These are phyloP conservation scores for Sporobolomyces roseus DNA, from an alignment of 768 basidiomycete genomes.

Conservation along the genomic window DNA sequence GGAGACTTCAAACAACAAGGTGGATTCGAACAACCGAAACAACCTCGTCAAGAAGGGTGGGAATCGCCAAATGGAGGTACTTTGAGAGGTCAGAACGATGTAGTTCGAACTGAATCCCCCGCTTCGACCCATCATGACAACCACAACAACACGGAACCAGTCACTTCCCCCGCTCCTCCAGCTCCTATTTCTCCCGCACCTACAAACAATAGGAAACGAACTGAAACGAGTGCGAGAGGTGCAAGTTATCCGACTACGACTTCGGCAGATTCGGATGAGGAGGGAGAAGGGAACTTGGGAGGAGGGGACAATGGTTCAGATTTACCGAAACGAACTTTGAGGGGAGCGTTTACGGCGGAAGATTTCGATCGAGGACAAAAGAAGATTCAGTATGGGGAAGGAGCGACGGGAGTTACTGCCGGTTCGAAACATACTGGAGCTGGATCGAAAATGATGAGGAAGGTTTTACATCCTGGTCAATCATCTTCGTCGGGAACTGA, in stretches of 20 bases:
- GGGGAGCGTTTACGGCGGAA: slow-evolving; percentile 29
- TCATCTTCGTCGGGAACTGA: not conserved
- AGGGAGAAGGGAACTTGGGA: not conserved
- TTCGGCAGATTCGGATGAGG: not conserved
- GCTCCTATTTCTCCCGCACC: not conserved
- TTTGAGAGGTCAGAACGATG: not conserved
- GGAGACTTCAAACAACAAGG: slow-evolving; percentile 21
- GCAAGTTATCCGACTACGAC: not conserved
- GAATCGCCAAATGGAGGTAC: slow-evolving; percentile 7
- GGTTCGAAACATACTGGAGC: slow-evolving; percentile 1
- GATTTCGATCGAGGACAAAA: slow-evolving; percentile 29
- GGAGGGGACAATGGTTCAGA: not conserved
- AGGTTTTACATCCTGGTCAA: slow-evolving; percentile 12
- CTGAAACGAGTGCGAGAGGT: not conserved
- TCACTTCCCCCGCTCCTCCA: too few species aligned
- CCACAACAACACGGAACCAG: not conserved
- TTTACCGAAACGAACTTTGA: not conserved
- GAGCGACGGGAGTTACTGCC: not conserved
- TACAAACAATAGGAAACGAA: not conserved
- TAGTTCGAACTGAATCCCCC: not conserved
- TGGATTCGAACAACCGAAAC: slow-evolving; percentile 1
- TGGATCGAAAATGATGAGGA: not conserved
- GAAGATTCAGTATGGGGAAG: slow-evolving; percentile 13
- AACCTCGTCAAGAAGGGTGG: not conserved
- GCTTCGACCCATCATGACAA: slow-evolving; percentile 2